phyloP scores from a whole-genome alignment of 495 filamentous ascomycete species.

The Aspergillus bertholletiae region DNA sequence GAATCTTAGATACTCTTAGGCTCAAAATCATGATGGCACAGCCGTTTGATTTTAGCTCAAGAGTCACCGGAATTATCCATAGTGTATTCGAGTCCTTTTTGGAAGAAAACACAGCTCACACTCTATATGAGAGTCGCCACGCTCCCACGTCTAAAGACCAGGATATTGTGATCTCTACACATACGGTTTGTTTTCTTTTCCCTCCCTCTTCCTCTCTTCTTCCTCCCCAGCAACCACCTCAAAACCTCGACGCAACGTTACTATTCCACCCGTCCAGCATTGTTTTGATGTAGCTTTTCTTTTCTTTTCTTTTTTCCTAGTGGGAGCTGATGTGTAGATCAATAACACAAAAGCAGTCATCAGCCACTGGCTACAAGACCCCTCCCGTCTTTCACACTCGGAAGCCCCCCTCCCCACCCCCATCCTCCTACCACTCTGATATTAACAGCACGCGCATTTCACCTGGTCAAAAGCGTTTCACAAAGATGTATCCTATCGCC shows the following conservation, averaged over 20 bases:
- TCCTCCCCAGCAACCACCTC: no score
- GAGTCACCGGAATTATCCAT: slow-evolving; percentile 5
- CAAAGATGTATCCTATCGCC: slow-evolving; percentile 10
- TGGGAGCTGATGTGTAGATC: background rate
- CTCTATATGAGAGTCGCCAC: slow-evolving; percentile 9
- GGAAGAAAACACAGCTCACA: background rate
- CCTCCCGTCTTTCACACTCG: background rate
- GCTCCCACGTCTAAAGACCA: background rate
- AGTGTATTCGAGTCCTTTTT: slow-evolving; percentile 7
- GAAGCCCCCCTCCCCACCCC: background rate
- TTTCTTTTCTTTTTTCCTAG: no score
- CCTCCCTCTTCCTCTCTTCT: background rate
- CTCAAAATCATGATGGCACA: background rate
- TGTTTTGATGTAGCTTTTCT: no score
- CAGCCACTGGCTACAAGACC: background rate
- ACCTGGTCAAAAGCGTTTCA: background rate
- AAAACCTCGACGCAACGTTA: background rate
- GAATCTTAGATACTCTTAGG: background rate
- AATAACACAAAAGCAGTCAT: slow-evolving; percentile 2
- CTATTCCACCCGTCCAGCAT: no score
- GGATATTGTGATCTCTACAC: background rate
- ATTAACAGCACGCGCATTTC: background rate
- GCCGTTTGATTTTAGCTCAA: background rate
- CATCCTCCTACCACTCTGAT: background rate
- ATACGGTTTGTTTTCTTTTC: slow-evolving; percentile 5